These are phyloP conservation scores for Nicotiana knightiana DNA, from an alignment of 257 asterid genomes.

Conservation along the genomic window DNA sequence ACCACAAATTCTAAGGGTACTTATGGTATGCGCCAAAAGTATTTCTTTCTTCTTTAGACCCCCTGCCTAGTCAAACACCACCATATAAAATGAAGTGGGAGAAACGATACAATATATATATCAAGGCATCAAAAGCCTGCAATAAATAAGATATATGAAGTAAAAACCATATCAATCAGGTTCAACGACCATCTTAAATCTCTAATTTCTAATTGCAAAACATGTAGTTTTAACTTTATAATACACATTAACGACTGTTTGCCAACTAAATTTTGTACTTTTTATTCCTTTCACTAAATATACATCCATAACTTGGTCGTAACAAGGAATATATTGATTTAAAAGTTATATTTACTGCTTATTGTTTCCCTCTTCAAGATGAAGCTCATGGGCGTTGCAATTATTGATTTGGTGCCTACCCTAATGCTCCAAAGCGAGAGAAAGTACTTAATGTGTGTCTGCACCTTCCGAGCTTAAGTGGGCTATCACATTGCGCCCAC, in stretches of 20 bases:
- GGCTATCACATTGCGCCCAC: not conserved
- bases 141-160: not conserved
- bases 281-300: slow-evolving; percentile 1
- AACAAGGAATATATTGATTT: not conserved
- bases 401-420: not conserved
- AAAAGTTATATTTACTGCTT: not conserved
- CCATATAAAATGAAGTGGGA: not conserved
- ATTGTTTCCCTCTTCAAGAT: not conserved
- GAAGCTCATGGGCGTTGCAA: not conserved
- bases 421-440: not conserved
- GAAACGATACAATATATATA: not conserved
- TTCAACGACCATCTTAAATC: not conserved
- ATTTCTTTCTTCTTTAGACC: not conserved
- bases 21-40: not conserved
- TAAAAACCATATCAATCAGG: not conserved
- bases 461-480: not conserved
- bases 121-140: not conserved
- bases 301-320: not conserved
- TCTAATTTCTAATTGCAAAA: not conserved
- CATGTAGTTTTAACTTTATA: not conserved
- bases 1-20: not conserved
- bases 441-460: not conserved
- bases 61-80: not conserved
- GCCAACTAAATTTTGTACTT: not conserved
- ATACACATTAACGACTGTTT: not conserved